These are phyloP conservation scores for Cadophora gregata DNA, from an alignment of 2,329 filamentous ascomycete genomes.

Conservation along the genomic window DNA sequence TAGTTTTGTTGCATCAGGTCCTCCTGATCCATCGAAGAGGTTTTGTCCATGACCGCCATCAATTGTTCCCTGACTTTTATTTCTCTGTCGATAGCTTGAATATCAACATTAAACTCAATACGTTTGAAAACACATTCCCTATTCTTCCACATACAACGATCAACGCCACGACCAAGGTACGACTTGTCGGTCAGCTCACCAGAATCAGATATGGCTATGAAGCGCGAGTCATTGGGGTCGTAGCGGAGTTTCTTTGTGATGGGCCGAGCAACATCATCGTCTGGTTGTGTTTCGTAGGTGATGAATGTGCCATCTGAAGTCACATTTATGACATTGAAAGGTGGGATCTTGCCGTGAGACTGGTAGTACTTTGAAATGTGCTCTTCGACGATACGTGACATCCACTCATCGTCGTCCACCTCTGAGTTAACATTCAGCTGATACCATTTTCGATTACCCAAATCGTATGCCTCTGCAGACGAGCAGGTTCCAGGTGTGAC, in stretches of 20 bases:
- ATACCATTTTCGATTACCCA: neutral
- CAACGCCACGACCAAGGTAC: neutral
- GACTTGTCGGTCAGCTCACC: neutral
- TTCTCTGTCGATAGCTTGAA: neutral
- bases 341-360: neutral
- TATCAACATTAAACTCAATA: neutral
- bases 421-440: neutral
- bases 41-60: neutral
- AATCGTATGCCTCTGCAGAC: neutral
- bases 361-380: neutral
- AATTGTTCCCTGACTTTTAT: neutral
- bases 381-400: neutral
- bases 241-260: neutral
- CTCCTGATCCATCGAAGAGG: neutral
- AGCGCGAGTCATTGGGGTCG: neutral
- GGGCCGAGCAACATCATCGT: neutral
- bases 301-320: neutral
- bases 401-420: neutral
- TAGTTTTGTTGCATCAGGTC: neutral
- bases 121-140: neutral
- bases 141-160: neutral
- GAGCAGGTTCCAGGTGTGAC: neutral
- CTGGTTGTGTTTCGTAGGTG: neutral
- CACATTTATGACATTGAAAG: neutral
- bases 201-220: neutral